These are phyloP conservation scores for Conticribra guillardii DNA, from an alignment of 108 stramenopile species.

Conservation along the genomic window DNA sequence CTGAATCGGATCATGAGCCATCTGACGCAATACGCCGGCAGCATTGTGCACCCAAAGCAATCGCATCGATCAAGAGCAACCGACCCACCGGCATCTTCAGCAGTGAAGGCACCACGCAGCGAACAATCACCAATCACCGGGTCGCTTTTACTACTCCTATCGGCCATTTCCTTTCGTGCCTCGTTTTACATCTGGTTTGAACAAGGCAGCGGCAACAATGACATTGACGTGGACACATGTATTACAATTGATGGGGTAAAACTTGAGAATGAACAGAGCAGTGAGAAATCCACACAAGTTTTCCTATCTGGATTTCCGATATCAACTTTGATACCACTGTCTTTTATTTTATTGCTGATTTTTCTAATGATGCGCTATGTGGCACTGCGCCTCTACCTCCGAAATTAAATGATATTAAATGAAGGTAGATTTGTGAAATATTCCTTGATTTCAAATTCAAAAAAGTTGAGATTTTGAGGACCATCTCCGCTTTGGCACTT, in stretches of 20 bases:
- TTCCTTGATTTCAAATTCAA: too few species aligned
- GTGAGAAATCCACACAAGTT: not conserved
- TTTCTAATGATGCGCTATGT: slow-evolving; percentile 38
- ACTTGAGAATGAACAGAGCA: not conserved
- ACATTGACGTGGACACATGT: not conserved
- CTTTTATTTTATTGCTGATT: slow-evolving; percentile 24
- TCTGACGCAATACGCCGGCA: too few species aligned
- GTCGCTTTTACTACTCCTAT: not conserved
- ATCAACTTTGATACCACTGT: slow-evolving; percentile 16
- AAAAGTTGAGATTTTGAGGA: too few species aligned
- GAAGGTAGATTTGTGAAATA: too few species aligned
- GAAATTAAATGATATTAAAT: too few species aligned
- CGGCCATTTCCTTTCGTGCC: not conserved
- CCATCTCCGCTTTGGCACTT: too few species aligned
- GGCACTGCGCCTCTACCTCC: slow-evolving; percentile 26
- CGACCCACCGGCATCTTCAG: too few species aligned
- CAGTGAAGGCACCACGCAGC: not conserved
- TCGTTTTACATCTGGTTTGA: not conserved
- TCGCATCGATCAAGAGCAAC: not conserved
- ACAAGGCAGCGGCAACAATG: not conserved
- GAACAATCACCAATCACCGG: not conserved
- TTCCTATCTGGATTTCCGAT: not conserved
- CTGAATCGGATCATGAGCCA: too few species aligned
- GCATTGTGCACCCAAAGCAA: not conserved
- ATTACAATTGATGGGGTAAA: not conserved